Base-by-base conservation (phyloP, 805 yeast species). In the Sugiyamaella americana region DNA sequence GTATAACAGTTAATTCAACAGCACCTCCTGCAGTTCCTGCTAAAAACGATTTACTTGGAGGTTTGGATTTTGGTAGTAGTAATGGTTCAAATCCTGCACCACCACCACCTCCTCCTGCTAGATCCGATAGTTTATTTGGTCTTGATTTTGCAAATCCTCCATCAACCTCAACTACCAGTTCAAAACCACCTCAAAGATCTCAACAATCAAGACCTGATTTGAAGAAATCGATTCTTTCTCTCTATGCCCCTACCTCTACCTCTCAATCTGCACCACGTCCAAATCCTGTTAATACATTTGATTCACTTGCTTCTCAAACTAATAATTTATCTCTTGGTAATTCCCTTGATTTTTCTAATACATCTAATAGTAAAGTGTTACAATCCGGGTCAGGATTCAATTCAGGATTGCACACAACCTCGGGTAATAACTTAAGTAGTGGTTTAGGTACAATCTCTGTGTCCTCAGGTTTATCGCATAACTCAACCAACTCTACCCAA, bases 181-280 rank as follows among this genome's bases (percentile, higher is more conserved):
- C 41, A 37, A 20, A 26, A 17, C 52, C 47, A 20, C 41, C 46
- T 46, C 52, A 37, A 51, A 48, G 23, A 37, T 8, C 32, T 13
- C 32, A 26, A 26, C 32, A 26, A 13, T 26, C 32, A 29, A 75
- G 96, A 59, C 91, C 93, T 2, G 97, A 91, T 59, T 73, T 93
- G 64, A 93, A 93, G 61, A 87, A 87, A 67, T 87, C 96, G 1
- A 93, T 93, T 50, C 68, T 93, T 49, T 87, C 97, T 20, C 73
- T 93, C 44, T 93, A 93, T 63, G 66, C 72, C 13, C 36, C 50
- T 22, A 51, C 48, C 20, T 37, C 52, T 5, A 52, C 53, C 17
- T 37, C 51, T 22, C 50, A 53, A 30, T 42, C 54, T 11, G 3
- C 42, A n/a, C 23, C 20, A 5, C n/a, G 20, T 6, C 41, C 46